Evolutionary conservation across 2,329 filamentous ascomycete species (phyloP), one percentile per base, ranked within the genome.

Genomic region (Phaeosphaeria sp.): DNA sequence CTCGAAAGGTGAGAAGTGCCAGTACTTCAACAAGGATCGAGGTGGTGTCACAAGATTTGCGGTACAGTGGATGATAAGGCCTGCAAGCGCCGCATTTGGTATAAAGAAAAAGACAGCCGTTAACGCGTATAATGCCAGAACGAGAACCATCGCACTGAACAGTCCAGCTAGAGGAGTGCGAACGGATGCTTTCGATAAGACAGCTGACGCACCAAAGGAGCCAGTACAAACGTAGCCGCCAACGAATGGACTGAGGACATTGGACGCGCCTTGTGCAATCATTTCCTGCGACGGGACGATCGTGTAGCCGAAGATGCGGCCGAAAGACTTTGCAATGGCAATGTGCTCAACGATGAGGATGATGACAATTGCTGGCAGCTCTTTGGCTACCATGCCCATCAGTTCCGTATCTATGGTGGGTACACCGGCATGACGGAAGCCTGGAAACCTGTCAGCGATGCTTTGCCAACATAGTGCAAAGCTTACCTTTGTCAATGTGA

Each of bases 321-420:
- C 93, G 65, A 97, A 97, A 0, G 92, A 96, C 75, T 97, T 97
- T 23, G 93, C 92, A 63, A 97, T 97, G 49, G 93, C 92, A 68
- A 97, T 96, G 74, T 97, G 93, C 78, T 97, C 93, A 60, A 97
- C 95, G 36, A 97, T 84, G 59, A 97, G 84, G 18, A 97, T 92
- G 64, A 97, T 95, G 54, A 96, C 87, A 0, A 90, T 89, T 5
- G 91, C 90, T 0, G 93, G 93, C 2, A 97, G 82, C 63, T 96
- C 84, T 25, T 82, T 80, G 1, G 84, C 82, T 68, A 96, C 92
- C 1, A 86, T 78, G 3, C 80, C 82, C 70, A 96, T 85, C 41
- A 97, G 85, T 0, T 82, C 75, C 0, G 76, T 75, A 64, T 90
- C 85, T 56, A 97, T 79, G 0, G 77, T 81, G 0, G 93, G 93